Percentiles rank a stretch among this genome's conserved stretches.
Conservation (phyloP, 257 asterid species). For the Solanum corneliomulleri region DNA sequence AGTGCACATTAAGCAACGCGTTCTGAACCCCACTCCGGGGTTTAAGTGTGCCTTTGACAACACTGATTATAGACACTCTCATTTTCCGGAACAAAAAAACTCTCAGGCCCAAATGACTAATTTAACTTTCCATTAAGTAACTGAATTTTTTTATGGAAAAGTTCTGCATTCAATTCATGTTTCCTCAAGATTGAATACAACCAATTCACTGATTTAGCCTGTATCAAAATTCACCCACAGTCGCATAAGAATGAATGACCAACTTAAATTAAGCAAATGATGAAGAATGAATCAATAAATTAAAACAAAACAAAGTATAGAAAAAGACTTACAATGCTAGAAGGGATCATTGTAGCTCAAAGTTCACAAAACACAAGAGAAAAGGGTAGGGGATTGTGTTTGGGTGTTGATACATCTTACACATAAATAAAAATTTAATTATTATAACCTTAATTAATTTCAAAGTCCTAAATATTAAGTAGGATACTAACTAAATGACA, state of each 20-base stretch:
- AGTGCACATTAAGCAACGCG: not conserved
- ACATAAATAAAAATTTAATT: too few species aligned
- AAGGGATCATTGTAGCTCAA: not conserved
- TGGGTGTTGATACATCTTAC: not conserved
- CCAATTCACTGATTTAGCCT: not conserved
- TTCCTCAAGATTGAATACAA: not conserved
- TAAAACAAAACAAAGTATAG: not conserved
- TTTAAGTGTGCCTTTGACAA: not conserved
- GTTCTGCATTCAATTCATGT: not conserved
- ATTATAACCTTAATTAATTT: not conserved
- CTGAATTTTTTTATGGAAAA: not conserved
- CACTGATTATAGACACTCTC: not conserved
- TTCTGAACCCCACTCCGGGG: not conserved
- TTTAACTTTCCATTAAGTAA: not conserved
- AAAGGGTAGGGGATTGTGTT: not conserved
- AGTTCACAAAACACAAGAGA: not conserved
- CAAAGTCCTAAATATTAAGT: not conserved
- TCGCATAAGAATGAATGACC: not conserved
- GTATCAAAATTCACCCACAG: not conserved
- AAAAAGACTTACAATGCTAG: not conserved
- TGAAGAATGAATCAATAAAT: not conserved
- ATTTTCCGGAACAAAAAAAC: not conserved
- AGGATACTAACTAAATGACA: not conserved
- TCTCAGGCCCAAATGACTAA: not conserved
- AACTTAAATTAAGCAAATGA: not conserved